A percentile compares a stretch with the other conserved stretches of the same genome.
These are phyloP conservation scores for Cucurbita argyrosperma DNA, from an alignment of 306 rosid genomes.

Conservation along the genomic window DNA sequence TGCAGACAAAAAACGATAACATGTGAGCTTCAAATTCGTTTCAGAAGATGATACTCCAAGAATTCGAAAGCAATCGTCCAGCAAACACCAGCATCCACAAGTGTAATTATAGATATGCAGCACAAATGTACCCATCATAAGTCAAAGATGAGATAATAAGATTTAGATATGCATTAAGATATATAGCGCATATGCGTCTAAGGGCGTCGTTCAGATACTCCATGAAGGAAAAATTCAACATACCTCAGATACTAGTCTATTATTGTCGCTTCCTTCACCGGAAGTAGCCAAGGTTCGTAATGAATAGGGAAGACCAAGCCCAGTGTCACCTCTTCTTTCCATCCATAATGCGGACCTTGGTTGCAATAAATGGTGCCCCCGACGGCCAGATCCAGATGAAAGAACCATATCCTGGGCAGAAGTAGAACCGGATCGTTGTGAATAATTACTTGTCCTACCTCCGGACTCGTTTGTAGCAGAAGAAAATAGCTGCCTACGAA, in stretches of 20 bases:
- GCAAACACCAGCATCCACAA: not conserved
- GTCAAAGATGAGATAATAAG: too few species aligned
- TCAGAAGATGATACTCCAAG: not conserved
- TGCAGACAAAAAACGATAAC: too few species aligned
- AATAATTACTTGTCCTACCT: slow-evolving; percentile 28
- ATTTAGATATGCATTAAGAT: not conserved
- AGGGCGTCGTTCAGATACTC: not conserved
- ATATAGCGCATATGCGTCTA: not conserved
- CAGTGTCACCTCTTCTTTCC: slow-evolving; percentile 65
- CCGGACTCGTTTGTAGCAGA: slow-evolving; percentile 52
- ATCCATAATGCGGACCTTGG: slow-evolving; percentile 49
- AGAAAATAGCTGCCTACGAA: slow-evolving; percentile 60
- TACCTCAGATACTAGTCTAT: slow-evolving; percentile 90
- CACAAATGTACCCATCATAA: too few species aligned
- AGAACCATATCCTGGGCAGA: slow-evolving; percentile 38
- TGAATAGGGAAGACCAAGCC: slow-evolving; percentile 58
- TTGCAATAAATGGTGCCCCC: slow-evolving; percentile 30
- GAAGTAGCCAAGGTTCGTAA: slow-evolving; percentile 50
- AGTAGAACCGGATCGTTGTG: slow-evolving; percentile 44
- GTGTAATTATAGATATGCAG: too few species aligned
- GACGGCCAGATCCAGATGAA: slow-evolving; percentile 35
- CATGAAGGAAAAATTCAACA: slow-evolving; percentile 12
- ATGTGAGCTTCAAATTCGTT: not conserved
- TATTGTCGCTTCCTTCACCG: slow-evolving; percentile 69
- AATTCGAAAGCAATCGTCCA: not conserved